Percentiles rank a stretch among this genome's conserved stretches.
Evolutionary conservation across 2,329 filamentous ascomycete species (phyloP).

Genomic region (Cladorrhinum sp.): DNA sequence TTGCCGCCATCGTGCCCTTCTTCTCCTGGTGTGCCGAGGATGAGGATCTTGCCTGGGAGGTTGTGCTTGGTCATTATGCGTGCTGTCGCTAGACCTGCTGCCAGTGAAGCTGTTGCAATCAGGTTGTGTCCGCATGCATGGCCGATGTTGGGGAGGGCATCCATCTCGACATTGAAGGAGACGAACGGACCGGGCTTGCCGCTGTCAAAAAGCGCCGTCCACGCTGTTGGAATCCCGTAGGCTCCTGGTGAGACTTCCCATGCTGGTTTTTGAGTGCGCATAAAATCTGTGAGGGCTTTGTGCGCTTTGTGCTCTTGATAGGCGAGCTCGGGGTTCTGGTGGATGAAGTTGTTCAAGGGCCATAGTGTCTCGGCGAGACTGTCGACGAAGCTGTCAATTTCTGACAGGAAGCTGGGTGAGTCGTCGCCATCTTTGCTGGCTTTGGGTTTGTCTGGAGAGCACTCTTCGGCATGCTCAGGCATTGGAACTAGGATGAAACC

Average conservation of each 20-base stretch:
- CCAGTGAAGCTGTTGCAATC: constrained; percentile 48
- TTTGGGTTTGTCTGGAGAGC: not conserved
- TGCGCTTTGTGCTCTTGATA: constrained; percentile 50
- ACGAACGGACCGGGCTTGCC: constrained; percentile 45
- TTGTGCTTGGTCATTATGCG: constrained; percentile 40
- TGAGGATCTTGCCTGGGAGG: constrained; percentile 43
- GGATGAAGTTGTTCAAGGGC: constrained; percentile 48
- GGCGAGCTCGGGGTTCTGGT: constrained; percentile 49
- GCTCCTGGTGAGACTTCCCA: constrained; percentile 52
- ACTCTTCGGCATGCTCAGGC: not conserved
- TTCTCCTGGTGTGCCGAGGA: constrained; percentile 54
- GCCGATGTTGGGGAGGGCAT: constrained; percentile 49
- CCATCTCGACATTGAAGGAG: constrained; percentile 48
- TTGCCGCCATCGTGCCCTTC: constrained; percentile 50
- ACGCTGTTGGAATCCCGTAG: constrained; percentile 52
- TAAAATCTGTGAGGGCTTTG: constrained; percentile 46
- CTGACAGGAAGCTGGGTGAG: constrained; percentile 8
- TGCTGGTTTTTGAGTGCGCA: constrained; percentile 39
- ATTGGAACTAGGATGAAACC: constrained; percentile 12
- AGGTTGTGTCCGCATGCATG: constrained; percentile 57
- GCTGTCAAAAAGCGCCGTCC: constrained; percentile 48
- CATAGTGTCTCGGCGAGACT: constrained; percentile 39
- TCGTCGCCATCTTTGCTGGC: not conserved
- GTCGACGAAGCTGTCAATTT: constrained; percentile 31
- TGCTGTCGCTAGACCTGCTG: constrained; percentile 46